Base-by-base conservation (phyloP, 768 basidiomycete species). In the Clavulina sp. region DNA sequence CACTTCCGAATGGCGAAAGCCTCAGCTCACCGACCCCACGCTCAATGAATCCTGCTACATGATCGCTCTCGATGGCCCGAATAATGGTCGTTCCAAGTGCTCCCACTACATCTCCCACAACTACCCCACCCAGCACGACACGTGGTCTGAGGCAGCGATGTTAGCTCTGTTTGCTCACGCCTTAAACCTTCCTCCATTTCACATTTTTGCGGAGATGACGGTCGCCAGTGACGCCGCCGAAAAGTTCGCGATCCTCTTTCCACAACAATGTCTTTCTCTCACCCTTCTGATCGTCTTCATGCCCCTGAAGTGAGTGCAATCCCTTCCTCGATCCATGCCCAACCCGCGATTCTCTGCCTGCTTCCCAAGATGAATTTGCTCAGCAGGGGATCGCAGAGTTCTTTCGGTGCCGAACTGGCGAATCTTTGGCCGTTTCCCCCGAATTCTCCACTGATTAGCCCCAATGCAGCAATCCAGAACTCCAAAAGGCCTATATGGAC, bases 81-180 rank as follows among this genome's bases (percentile, higher is more conserved):
- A 7, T 19, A 38, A 19, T 19, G 34, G 34, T 19, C 34, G 34
- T 19, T 7, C 34, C 34, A n/a, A n/a, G n/a, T n/a, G n/a, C n/a
- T n/a, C n/a, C n/a, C n/a, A n/a, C n/a, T n/a, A n/a, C n/a, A n/a
- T n/a, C n/a, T n/a, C n/a, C 5, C 77, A 80, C 59, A 84, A 87
- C 63, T n/a, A n/a, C n/a, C n/a, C n/a, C n/a, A n/a, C n/a, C n/a
- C n/a, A n/a, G n/a, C n/a, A n/a, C n/a, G n/a, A n/a, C n/a, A 73
- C 70, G 53, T 87, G 81, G 76, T 81, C 84, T 5, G 76, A 82
- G 36, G 81, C 83, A 1, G 84, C 82, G 32, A 84, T 86, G 66
- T 59, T 86, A 32, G 84, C 80, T 3, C 69, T 73, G 13, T 76
- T 74, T 49, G 19, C 24, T 21, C 55, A 85, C 79, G 65, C 69